phyloP scores from a whole-genome alignment of 1,139 yeast genomes.

The Ogataea hybrid region DNA sequence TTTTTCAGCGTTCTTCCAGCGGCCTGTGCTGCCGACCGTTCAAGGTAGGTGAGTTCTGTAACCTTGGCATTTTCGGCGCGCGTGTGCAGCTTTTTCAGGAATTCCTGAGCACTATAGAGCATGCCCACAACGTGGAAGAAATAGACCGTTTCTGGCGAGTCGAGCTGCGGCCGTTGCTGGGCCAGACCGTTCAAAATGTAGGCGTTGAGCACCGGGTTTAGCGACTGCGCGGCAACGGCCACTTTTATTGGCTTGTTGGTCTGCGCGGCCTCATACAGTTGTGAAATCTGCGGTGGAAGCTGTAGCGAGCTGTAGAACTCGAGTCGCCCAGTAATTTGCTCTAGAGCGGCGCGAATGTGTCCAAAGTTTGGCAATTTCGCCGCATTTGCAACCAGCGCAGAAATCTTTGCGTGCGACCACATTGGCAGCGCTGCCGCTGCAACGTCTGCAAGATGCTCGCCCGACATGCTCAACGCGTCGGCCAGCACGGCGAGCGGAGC shows the following conservation, averaged over 20 bases:
- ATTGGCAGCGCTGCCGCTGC: constrained; percentile 4
- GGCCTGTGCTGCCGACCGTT: constrained; percentile 63
- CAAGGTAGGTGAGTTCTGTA: constrained; percentile 58
- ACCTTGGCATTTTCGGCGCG: constrained; percentile 35
- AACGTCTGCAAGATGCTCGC: background rate
- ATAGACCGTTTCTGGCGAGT: constrained; percentile 33
- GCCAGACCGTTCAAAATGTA: constrained; percentile 27
- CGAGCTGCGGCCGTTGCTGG: constrained; percentile 6
- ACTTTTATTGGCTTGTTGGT: background rate
- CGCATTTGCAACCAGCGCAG: background rate
- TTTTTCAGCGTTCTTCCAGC: constrained; percentile 59
- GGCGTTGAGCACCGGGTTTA: constrained; percentile 36
- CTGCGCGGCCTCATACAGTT: background rate
- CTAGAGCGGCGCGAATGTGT: background rate
- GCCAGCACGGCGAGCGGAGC: constrained; percentile 11
- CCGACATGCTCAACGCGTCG: constrained; percentile 7
- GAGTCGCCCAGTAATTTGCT: constrained; percentile 1
- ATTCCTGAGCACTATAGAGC: constrained; percentile 24
- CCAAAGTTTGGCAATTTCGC: background rate
- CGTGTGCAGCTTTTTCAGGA: constrained; percentile 23
- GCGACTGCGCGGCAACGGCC: constrained; percentile 28
- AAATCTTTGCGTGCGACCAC: background rate
- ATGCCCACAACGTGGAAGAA: constrained; percentile 33
- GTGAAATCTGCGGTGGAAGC: background rate
- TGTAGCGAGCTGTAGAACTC: background rate